These are phyloP conservation scores for Ceratobasidium sp. DNA, from an alignment of 1,284 basidiomycete species.

Conservation along the genomic window DNA sequence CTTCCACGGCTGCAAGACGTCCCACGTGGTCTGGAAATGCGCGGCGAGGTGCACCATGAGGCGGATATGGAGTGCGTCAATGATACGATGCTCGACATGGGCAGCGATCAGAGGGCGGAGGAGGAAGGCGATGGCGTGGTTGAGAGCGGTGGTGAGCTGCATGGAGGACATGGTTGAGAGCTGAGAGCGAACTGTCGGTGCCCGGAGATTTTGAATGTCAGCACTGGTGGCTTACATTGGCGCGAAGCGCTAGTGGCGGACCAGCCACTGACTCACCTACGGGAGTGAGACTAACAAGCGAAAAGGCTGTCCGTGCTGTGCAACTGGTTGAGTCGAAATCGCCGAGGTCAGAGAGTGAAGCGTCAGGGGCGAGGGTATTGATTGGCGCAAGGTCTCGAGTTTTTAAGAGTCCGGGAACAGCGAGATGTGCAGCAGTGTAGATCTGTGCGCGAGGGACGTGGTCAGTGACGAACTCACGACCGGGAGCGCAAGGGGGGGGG, in stretches of 20 bases:
- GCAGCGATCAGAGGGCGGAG: slow-evolving; percentile 40
- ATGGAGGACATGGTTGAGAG: slow-evolving; percentile 39
- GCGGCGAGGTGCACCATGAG: slow-evolving; percentile 45
- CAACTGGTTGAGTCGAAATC: slow-evolving; percentile 23
- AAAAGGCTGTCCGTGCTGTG: slow-evolving; percentile 17
- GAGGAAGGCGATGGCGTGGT: slow-evolving; percentile 45
- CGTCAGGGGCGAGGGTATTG: slow-evolving; percentile 14
- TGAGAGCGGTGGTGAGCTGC: slow-evolving; percentile 41
- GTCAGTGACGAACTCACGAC: background rate
- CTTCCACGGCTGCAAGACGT: slow-evolving; percentile 28
- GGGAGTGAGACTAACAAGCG: slow-evolving; percentile 5
- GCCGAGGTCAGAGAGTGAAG: slow-evolving; percentile 21
- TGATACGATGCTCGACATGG: slow-evolving; percentile 41
- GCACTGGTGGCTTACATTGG: slow-evolving; percentile 36
- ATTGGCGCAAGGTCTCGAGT: slow-evolving; percentile 10
- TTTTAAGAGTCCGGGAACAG: slow-evolving; percentile 7
- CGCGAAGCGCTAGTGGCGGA: slow-evolving; percentile 36
- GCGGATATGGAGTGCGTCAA: slow-evolving; percentile 45
- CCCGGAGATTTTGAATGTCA: slow-evolving; percentile 26
- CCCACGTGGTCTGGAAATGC: slow-evolving; percentile 43
- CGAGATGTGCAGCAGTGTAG: slow-evolving; percentile 17
- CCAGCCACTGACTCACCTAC: slow-evolving; percentile 20
- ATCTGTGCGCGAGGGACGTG: slow-evolving; percentile 4
- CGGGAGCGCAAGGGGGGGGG: background rate
- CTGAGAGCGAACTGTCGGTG: slow-evolving; percentile 6